These are phyloP conservation scores for Linanthus parryae DNA, from an alignment of 148 eudicot species.

Conservation along the genomic window DNA sequence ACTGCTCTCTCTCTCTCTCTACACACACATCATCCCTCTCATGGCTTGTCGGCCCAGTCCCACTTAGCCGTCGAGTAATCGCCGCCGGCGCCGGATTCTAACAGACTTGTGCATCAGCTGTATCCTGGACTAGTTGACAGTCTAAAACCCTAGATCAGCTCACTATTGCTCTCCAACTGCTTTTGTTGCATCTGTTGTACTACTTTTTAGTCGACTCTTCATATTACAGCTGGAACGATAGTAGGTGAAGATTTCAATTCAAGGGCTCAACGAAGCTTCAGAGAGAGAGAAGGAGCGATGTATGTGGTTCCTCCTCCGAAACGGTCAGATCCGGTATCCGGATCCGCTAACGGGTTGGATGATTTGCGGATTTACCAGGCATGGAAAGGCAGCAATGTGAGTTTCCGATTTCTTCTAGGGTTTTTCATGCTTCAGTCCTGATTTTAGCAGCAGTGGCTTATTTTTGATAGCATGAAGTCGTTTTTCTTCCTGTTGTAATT, in stretches of 20 bases:
- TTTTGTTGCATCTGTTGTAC: not conserved
- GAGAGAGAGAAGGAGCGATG: conserved; percentile 38
- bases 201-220: not conserved
- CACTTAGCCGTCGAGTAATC: not conserved
- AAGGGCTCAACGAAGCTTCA: not conserved
- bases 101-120: not conserved
- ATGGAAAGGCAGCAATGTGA: conserved; percentile 98
- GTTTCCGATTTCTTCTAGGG: conserved; percentile 9
- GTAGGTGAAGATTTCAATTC: not conserved
- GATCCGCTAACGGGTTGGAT: conserved; percentile 34
- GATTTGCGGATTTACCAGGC: conserved; percentile 68
- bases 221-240: conserved; percentile 7
- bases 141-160: conserved; percentile 14
- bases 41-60: conserved; percentile 25
- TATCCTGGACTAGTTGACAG: not conserved
- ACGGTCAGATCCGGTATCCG: conserved; percentile 62
- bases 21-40: conserved; percentile 21
- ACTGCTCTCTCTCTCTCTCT: not conserved
- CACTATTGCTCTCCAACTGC: not conserved
- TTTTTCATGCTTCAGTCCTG: not conserved
- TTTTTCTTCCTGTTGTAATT: not conserved
- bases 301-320: conserved; percentile 89
- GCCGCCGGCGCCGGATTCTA: conserved; percentile 6
- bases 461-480: not conserved
- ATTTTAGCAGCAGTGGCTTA: not conserved